These are phyloP conservation scores for Nymphaea colorata DNA, from an alignment of 164 flowering plant genomes.

Conservation along the genomic window DNA sequence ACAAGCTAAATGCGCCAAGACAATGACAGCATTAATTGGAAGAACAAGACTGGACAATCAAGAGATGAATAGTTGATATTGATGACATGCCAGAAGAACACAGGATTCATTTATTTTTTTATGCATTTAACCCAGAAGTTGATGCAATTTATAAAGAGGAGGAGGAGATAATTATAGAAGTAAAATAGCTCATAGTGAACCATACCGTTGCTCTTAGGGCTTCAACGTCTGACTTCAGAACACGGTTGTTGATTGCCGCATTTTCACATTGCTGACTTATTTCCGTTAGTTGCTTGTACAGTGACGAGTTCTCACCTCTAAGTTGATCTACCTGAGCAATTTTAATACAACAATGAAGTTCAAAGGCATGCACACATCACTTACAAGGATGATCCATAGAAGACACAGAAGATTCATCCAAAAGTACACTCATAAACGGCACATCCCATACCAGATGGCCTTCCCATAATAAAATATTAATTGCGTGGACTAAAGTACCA, in stretches of 20 bases:
- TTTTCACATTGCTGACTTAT: slow-evolving; percentile 50
- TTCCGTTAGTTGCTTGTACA: slow-evolving; percentile 47
- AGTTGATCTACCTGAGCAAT: slow-evolving; percentile 48
- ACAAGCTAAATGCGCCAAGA: too few species aligned
- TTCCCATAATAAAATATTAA: too few species aligned
- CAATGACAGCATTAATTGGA: too few species aligned
- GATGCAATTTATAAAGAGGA: too few species aligned
- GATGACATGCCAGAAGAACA: too few species aligned
- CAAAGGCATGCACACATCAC: background rate
- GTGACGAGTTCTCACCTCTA: slow-evolving; percentile 38
- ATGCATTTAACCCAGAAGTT: too few species aligned
- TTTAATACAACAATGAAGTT: background rate
- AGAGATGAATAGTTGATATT: too few species aligned
- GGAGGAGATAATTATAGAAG: background rate
- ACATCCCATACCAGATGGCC: too few species aligned
- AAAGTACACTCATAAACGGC: background rate
- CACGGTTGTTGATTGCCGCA: slow-evolving; percentile 49
- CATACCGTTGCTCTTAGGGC: slow-evolving; percentile 73
- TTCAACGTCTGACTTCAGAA: slow-evolving; percentile 75
- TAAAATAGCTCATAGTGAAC: too few species aligned
- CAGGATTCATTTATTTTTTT: too few species aligned
- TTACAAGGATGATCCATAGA: background rate
- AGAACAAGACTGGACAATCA: too few species aligned
- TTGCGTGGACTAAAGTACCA: too few species aligned
- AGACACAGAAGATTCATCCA: background rate